A percentile compares a stretch with the other conserved stretches of the same genome.
These are phyloP conservation scores for Hondaea fermentalgiana DNA, from an alignment of 108 stramenopile species.

Conservation along the genomic window DNA sequence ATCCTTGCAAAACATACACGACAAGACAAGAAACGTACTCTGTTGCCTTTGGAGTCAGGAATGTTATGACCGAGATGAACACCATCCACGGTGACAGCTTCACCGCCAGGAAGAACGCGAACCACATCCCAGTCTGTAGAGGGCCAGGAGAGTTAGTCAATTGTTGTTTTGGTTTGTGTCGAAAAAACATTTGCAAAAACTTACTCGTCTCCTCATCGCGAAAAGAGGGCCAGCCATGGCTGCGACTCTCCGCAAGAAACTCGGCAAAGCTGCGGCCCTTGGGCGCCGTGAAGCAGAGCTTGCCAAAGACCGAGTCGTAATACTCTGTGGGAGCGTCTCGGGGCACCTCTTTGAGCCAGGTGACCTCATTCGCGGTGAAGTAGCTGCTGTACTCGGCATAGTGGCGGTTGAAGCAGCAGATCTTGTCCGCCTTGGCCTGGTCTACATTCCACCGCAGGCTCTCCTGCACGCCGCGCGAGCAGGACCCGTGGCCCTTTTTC, in stretches of 20 bases:
- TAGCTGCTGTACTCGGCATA: conserved; percentile 78
- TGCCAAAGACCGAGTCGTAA: conserved; percentile 70
- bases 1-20: neutral
- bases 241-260: conserved; percentile 52
- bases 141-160: neutral
- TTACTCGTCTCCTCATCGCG: conserved; percentile 62
- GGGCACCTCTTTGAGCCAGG: conserved; percentile 55
- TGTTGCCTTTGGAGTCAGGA: conserved; percentile 66
- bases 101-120: conserved; percentile 65
- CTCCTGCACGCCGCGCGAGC: conserved; percentile 56
- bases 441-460: conserved; percentile 65
- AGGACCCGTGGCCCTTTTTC: conserved; percentile 65
- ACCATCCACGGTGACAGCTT: conserved; percentile 68
- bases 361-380: conserved; percentile 44
- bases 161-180: neutral
- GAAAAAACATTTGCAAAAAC: neutral
- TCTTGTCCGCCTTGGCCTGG: conserved; percentile 58
- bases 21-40: conserved; percentile 16
- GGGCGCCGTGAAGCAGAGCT: conserved; percentile 63
- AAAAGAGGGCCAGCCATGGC: conserved; percentile 73
- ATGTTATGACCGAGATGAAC: conserved; percentile 78
- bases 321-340: conserved; percentile 50
- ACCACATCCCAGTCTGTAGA: conserved; percentile 75
- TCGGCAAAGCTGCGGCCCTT: conserved; percentile 60
- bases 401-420: conserved; percentile 78